A percentile compares a stretch with the other conserved stretches of the same genome.
Conservation (phyloP, 2,329 filamentous ascomycete species). For the Aspergillus calidoustus region DNA sequence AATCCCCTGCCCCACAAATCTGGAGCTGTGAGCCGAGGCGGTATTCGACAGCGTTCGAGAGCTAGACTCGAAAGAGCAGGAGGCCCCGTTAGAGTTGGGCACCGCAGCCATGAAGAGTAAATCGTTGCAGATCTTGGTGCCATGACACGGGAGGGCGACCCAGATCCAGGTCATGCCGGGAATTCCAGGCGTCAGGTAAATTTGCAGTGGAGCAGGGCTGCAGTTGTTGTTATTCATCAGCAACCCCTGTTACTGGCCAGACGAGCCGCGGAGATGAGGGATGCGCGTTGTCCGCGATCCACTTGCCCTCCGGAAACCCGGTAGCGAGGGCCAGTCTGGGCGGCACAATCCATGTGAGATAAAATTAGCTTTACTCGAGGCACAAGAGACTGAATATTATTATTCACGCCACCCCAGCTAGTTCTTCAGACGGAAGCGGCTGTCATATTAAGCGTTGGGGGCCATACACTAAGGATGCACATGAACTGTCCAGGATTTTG, state of each 20-base stretch:
- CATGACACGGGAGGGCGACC: background rate
- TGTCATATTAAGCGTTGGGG: background rate
- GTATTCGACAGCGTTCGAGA: background rate
- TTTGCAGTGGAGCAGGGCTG: background rate
- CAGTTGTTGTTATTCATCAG: background rate
- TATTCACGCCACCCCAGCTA: too few species aligned
- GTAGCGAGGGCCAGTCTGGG: background rate
- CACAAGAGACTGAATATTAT: background rate
- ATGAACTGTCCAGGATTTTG: background rate
- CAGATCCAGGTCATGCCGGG: background rate
- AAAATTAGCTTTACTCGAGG: background rate
- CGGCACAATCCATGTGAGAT: background rate
- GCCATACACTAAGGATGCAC: background rate
- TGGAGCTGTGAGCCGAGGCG: background rate
- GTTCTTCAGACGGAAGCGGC: too few species aligned
- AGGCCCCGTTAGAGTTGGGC: background rate
- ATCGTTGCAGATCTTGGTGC: background rate
- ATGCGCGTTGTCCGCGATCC: background rate
- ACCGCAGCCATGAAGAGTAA: background rate
- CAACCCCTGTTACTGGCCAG: background rate
- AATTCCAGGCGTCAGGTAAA: background rate
- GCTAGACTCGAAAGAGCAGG: background rate
- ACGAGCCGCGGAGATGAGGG: background rate
- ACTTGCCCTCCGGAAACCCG: background rate
- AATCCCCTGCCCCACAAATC: background rate